A percentile compares a stretch with the other conserved stretches of the same genome.
Evolutionary conservation across 768 basidiomycete genomes (phyloP).

Genomic region (Serendipita sp.): DNA sequence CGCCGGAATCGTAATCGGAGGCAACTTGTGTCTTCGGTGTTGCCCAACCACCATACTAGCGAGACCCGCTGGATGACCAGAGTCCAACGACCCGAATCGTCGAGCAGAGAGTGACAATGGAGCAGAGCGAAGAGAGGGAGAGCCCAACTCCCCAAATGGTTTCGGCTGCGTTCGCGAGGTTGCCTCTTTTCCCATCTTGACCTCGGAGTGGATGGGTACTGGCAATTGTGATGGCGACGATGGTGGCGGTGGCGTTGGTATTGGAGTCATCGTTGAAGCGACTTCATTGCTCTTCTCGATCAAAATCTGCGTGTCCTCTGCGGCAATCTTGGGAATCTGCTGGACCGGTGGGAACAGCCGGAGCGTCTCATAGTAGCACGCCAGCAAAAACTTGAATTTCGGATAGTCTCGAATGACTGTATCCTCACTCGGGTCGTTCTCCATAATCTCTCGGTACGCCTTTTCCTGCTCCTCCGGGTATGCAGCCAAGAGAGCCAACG

Average conservation of each 20-base stretch:
- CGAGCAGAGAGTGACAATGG: too few relatives aligned
- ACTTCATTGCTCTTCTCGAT: not conserved
- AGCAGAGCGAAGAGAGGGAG: too few relatives aligned
- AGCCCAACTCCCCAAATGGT: too few relatives aligned
- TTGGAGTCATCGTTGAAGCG: too few relatives aligned
- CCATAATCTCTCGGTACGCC: constrained; percentile 29
- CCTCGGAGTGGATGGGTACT: not conserved
- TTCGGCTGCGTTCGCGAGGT: too few relatives aligned
- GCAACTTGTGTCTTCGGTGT: not conserved
- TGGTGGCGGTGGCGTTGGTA: not conserved
- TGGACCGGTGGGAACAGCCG: not conserved
- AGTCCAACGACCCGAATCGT: not conserved
- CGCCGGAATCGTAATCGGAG: not conserved
- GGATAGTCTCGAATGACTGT: constrained; percentile 5
- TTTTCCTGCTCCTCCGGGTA: constrained; percentile 34
- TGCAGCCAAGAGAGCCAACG: constrained; percentile 31
- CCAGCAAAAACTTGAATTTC: not conserved
- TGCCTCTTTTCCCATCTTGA: not conserved
- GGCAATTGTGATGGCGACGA: not conserved
- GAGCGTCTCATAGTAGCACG: constrained; percentile 2
- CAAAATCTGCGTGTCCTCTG: constrained; percentile 2
- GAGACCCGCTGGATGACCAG: not conserved
- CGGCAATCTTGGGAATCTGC: constrained; percentile 4
- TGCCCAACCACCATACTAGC: not conserved
- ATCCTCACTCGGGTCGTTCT: constrained; percentile 20